Percentiles rank a stretch among this genome's conserved stretches.
Evolutionary conservation across 768 basidiomycete species (phyloP).

Genomic region (Thelephora ganbajun): DNA sequence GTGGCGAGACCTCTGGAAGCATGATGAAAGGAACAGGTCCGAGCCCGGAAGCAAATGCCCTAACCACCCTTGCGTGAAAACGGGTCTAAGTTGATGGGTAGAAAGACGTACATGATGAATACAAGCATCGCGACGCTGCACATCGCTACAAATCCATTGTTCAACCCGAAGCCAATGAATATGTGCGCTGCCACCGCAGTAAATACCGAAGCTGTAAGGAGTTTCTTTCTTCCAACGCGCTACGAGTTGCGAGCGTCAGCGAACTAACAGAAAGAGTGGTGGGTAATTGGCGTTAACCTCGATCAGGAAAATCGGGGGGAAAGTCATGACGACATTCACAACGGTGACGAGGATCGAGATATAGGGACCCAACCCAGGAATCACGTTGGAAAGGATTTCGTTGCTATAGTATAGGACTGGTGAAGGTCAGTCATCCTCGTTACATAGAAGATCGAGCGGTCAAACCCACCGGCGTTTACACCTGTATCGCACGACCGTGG

Average conservation of each 20-base stretch:
- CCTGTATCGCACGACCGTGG: conserved; percentile 24
- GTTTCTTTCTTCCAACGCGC: conserved; percentile 58
- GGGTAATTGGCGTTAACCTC: conserved; percentile 35
- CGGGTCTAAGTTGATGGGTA: neutral
- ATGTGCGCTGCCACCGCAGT: conserved; percentile 57
- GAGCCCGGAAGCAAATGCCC: conserved; percentile 80
- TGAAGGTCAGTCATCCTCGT: neutral
- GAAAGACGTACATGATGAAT: conserved; percentile 58
- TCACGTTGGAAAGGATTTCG: conserved; percentile 64
- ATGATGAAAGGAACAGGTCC: conserved; percentile 92
- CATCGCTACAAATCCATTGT: conserved; percentile 41
- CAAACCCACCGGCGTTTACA: conserved; percentile 50
- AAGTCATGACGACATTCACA: conserved; percentile 72
- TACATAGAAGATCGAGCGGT: neutral
- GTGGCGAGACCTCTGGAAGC: conserved; percentile 79
- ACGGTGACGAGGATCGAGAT: conserved; percentile 76
- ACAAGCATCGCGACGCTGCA: conserved; percentile 63
- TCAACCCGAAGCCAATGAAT: conserved; percentile 56
- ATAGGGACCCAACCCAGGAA: conserved; percentile 70
- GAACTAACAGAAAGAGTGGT: neutral
- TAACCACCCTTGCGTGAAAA: conserved; percentile 13
- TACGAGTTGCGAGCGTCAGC: conserved; percentile 14
- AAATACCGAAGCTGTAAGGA: conserved; percentile 51
- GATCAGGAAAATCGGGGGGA: conserved; percentile 78
- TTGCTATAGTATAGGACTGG: conserved; percentile 86